Base-by-base conservation (phyloP, 768 basidiomycete genomes). In the Collybiopsis luxurians region DNA sequence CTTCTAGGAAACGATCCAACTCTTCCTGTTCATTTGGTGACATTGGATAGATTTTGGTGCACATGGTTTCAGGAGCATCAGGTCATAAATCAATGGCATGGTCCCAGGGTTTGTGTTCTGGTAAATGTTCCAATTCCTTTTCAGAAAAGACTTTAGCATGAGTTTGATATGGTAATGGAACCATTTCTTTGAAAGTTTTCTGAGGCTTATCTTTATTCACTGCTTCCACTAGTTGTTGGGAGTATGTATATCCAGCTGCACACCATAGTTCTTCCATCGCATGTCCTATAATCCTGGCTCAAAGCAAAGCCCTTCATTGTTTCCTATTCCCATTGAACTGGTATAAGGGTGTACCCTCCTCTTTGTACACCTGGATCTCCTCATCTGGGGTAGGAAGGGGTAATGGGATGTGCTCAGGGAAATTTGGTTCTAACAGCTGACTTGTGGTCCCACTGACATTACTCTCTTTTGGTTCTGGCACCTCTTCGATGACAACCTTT, bases 1-100 rank as follows among this genome's bases (percentile, higher is more conserved):
- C 47, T 21, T 48, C 24, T 6, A 48, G n/a, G 9, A n/a, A 48
- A 7, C 24, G 6, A 27, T 48, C 47, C 27, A 48, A 7, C 9
- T 62, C 67, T n/a, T 62, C 34, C 1, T 58, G 68, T 53, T 76
- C 71, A 0, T 48, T 45, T 10, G 53, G 64, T 0, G 71, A 69
- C 4, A 75, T 60, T 2, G 60, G 58, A 46, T 74, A 75, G 4
- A 75, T 56, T 0, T 60, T 62, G 11, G 67, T 69, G 6, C 26
- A 28, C 9, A 64, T 59, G 0, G 68, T 67, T 0, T 67, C 69
- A 0, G 57, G 36, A 13, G 53, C 63, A 24, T 61, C 69, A 3
- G 66, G 63, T 21, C 67, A 63, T 3, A 71, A 50, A 12, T 72
- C 56, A 54, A 73, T 74, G 19, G 54, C 51, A 6, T 62, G 56